Percentiles rank a stretch among this genome's conserved stretches.
phyloP scores from a whole-genome alignment of 495 filamentous ascomycete genomes.

The Chaetomium fimeti region DNA sequence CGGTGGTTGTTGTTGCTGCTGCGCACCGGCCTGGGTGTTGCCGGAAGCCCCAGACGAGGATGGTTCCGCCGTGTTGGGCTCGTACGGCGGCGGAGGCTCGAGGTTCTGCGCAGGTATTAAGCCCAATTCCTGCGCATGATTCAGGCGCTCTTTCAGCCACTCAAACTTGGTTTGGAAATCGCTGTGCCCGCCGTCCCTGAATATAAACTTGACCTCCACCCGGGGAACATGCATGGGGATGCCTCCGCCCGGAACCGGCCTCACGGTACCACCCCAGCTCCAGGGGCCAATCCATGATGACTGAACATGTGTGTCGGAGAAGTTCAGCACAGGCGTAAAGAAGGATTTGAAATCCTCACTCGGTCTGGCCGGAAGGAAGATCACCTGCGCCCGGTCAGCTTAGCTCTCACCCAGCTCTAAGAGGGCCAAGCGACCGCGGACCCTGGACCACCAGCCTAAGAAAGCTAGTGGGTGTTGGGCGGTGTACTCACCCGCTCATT shows the following conservation, averaged over 20 bases:
- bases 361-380: constrained; percentile 77
- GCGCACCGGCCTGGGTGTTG: constrained; percentile 2
- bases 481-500: constrained; percentile 71
- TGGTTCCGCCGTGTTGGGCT: constrained; percentile 36
- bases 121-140: constrained; percentile 73
- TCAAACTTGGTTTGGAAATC: constrained; percentile 86
- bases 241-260: constrained; percentile 79
- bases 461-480: background rate
- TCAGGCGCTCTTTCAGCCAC: constrained; percentile 75
- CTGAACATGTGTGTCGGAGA: constrained; percentile 84
- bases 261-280: constrained; percentile 76
- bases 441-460: background rate
- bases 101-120: constrained; percentile 53
- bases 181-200: constrained; percentile 92
- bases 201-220: constrained; percentile 78
- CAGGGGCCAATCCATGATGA: constrained; percentile 97
- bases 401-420: background rate
- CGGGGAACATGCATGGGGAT: constrained; percentile 71
- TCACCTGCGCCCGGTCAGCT: constrained; percentile 57
- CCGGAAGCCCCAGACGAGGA: constrained; percentile 32
- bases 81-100: constrained; percentile 85
- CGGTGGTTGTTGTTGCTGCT: constrained; percentile 18
- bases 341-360: constrained; percentile 78
- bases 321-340: constrained; percentile 77
- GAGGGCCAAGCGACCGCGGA: background rate